Evolutionary conservation across 192 early-diverging fungal species (phyloP).

Genomic region (Coemansia sp.): DNA sequence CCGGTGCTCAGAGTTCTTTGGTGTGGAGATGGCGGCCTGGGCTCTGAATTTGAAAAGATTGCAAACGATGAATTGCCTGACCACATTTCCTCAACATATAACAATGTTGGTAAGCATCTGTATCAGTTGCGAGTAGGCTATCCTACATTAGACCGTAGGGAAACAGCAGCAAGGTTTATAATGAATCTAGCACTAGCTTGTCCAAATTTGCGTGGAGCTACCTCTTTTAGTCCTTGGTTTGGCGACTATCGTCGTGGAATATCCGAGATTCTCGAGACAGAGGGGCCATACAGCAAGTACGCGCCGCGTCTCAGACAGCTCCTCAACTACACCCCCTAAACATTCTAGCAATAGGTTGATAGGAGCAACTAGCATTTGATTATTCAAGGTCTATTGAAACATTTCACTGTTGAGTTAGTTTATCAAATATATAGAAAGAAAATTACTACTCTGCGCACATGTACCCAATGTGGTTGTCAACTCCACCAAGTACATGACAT

Average conservation of each 20-base stretch:
- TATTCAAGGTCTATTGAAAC: neutral
- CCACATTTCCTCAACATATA: neutral
- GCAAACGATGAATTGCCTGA: neutral
- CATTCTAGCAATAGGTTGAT: neutral
- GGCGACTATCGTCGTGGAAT: neutral
- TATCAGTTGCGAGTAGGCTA: neutral
- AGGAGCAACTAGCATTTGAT: neutral
- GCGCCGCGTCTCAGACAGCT: neutral
- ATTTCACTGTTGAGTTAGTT: neutral
- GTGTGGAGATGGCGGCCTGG: neutral
- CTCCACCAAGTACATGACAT: slow-evolving; percentile 25
- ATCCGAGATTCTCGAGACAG: neutral
- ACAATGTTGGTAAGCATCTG: neutral
- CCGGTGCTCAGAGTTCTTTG: neutral
- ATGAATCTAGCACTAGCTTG: neutral
- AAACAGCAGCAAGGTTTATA: neutral
- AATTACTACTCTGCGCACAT: slow-evolving; percentile 33
- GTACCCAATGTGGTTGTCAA: slow-evolving; percentile 43
- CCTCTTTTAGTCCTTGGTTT: neutral
- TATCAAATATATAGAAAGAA: neutral
- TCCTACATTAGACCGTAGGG: neutral
- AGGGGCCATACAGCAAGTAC: slow-evolving; percentile 1
- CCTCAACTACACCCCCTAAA: neutral
- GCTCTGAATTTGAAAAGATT: neutral
- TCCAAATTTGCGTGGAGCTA: neutral